Evolutionary conservation across 805 yeast genomes (phyloP), one percentile per base, ranked within the genome.

Genomic region (Saturnispora besseyi): DNA sequence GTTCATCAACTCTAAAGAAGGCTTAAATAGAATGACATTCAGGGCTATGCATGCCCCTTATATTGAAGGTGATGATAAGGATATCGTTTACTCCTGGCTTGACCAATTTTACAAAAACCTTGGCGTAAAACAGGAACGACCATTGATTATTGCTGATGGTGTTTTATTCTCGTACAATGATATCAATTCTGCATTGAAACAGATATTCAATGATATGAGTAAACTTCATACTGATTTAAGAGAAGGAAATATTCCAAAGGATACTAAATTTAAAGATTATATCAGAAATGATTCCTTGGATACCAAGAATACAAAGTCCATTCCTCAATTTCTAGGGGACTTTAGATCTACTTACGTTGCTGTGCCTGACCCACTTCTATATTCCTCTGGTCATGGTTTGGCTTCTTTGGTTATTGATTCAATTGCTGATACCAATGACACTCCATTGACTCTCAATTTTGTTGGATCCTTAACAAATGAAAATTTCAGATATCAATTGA

Each of bases 91-190:
- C 18, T n/a, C 8, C 5, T 40, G 45, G 41, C 28, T 41, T 12
- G 45, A 41, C 9, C 44, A 48, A 38, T 48, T 48, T 15, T 48
- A 44, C 15, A 30, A 26, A 6, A 46, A 46, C 55, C 48, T 11
- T 58, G 51, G 36, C 67, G 38, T 48, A n/a, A 40, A 37, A 8
- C 47, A 44, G 13, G 29, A 58, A 0, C 60, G 62, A 1, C 81
- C 91, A 0, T 63, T 76, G 0, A 67, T 87, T 4, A 73, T 88
- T 45, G 77, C 79, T 29, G 85, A 91, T 63, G 98, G 98, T 41
- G 81, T 82, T 6, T 73, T 85, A 15, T 66, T 71, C 51, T 74
- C 73, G 3, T 71, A 82, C 55, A 50, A 51, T 28, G 65, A 72
- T 1, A 68, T 73, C 84, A 79, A 80, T 53, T 67, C 68, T 41